These are phyloP conservation scores for Rehmannia glutinosa DNA, from an alignment of 257 asterid genomes.

Conservation along the genomic window DNA sequence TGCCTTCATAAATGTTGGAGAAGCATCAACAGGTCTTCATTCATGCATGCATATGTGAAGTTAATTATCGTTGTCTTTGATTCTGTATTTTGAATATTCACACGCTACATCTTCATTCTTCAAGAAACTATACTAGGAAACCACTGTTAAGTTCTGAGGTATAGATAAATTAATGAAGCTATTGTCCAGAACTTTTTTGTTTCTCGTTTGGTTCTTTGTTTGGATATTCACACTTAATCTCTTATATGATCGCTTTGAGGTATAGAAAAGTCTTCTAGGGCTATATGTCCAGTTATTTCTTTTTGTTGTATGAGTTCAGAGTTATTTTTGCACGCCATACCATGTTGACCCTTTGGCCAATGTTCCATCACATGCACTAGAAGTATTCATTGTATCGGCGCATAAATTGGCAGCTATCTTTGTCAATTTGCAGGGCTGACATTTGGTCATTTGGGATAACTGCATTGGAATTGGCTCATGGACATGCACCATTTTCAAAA, in stretches of 20 bases:
- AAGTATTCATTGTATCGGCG: slow-evolving; percentile 1
- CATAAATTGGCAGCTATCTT: slow-evolving; percentile 3
- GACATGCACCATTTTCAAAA: slow-evolving; percentile 99
- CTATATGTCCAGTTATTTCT: not conserved
- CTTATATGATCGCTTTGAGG: not conserved
- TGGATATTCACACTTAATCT: not conserved
- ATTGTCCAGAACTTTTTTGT: too few species aligned
- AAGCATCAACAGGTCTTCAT: slow-evolving; percentile 14
- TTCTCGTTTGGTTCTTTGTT: not conserved
- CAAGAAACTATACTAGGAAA: slow-evolving; percentile 8
- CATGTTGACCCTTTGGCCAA: not conserved
- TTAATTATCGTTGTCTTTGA: slow-evolving; percentile 8
- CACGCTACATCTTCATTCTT: not conserved
- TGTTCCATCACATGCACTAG: not conserved
- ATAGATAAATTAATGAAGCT: not conserved
- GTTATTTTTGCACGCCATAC: not conserved
- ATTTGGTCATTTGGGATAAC: slow-evolving; percentile 99
- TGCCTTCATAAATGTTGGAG: slow-evolving; percentile 12
- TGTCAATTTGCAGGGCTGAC: slow-evolving; percentile 71
- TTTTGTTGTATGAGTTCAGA: not conserved
- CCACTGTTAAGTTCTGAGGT: slow-evolving; percentile 15
- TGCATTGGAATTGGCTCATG: slow-evolving; percentile 98
- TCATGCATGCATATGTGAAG: slow-evolving; percentile 17
- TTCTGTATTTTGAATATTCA: not conserved
- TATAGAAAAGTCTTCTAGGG: not conserved